Percentiles rank a stretch among this genome's conserved stretches.
phyloP scores from a whole-genome alignment of 2,329 filamentous ascomycete species.

The Colletotrichum sp. region DNA sequence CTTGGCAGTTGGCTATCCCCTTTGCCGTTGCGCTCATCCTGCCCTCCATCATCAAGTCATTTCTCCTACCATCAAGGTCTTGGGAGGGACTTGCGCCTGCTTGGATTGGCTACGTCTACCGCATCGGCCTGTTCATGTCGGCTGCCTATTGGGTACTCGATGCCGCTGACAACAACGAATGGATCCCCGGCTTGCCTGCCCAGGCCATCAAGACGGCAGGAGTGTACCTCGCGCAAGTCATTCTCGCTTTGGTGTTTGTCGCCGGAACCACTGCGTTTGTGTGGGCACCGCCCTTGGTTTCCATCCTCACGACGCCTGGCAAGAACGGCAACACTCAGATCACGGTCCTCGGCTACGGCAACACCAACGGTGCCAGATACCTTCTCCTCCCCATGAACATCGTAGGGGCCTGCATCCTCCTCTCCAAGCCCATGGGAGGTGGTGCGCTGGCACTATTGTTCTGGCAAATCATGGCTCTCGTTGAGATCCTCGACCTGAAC shows the following conservation, averaged over 20 bases:
- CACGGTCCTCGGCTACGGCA: conserved; percentile 88
- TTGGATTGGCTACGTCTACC: conserved; percentile 85
- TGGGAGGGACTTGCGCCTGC: conserved; percentile 85
- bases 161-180: conserved; percentile 84
- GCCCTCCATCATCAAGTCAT: conserved; percentile 78
- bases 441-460: conserved; percentile 82
- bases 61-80: conserved; percentile 81
- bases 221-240: conserved; percentile 79
- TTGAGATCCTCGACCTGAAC: conserved; percentile 68
- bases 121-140: conserved; percentile 74
- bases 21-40: conserved; percentile 75
- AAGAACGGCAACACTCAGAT: conserved; percentile 60
- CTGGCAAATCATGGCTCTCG: conserved; percentile 87
- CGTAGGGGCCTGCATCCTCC: conserved; percentile 75
- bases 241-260: conserved; percentile 80
- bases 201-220: conserved; percentile 74
- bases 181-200: conserved; percentile 68
- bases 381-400: conserved; percentile 83
- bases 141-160: conserved; percentile 90
- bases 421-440: conserved; percentile 94
- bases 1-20: conserved; percentile 86
- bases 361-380: conserved; percentile 90
- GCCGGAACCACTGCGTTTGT: conserved; percentile 86
- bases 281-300: conserved; percentile 85
- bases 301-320: conserved; percentile 63